phyloP scores from a whole-genome alignment of 345 rosid species.

The Citrus inodora region DNA sequence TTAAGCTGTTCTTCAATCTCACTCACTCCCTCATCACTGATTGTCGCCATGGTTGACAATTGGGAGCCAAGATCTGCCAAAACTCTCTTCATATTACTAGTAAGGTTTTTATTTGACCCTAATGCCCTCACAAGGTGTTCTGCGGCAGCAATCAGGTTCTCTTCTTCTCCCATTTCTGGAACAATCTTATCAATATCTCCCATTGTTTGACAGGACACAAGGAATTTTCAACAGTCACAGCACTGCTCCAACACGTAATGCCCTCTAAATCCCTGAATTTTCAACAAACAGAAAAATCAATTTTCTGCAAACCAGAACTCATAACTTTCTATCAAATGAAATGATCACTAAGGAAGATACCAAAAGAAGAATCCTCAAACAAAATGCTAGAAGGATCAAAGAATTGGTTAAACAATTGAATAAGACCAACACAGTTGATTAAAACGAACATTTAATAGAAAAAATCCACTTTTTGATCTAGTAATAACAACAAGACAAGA shows the following conservation, averaged over 20 bases:
- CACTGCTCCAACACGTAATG: background rate
- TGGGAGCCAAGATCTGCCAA: constrained; percentile 58
- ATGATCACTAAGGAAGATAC: background rate
- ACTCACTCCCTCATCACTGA: constrained; percentile 29
- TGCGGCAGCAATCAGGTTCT: constrained; percentile 62
- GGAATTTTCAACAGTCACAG: background rate
- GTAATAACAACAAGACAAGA: background rate
- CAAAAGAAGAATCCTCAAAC: constrained; percentile 1
- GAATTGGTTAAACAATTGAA: background rate
- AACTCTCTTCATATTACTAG: constrained; percentile 47
- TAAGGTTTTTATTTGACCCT: constrained; percentile 56
- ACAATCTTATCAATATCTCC: constrained; percentile 32
- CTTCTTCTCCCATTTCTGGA: constrained; percentile 47
- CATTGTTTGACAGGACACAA: constrained; percentile 36
- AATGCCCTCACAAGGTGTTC: constrained; percentile 51
- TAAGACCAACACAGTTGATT: background rate
- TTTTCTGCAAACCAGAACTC: constrained; percentile 11
- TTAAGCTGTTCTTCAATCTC: constrained; percentile 48
- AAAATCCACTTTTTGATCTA: background rate
- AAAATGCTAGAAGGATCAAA: background rate
- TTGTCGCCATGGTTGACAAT: constrained; percentile 43
- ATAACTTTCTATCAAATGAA: background rate
- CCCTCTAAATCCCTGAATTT: background rate
- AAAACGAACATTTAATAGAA: background rate
- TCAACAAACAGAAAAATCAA: constrained; percentile 2